Evolutionary conservation across 257 asterid species (phyloP), one percentile per base, ranked within the genome.

Genomic region (Solanum clarkiae): DNA sequence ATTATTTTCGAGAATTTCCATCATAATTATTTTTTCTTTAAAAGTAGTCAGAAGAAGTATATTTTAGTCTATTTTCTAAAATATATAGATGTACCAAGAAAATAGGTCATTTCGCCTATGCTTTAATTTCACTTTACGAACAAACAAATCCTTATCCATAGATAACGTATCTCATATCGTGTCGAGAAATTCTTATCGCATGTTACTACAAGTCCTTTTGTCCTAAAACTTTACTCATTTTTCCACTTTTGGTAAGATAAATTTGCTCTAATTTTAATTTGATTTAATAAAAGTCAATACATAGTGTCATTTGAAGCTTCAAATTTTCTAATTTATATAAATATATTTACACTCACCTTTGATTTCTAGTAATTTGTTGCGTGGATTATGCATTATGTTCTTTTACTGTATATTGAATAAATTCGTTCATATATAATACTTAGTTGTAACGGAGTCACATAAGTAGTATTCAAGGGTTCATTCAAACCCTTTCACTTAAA

Each of bases 61-160:
- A n/a, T 59, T 59, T 59, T 59, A 59, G 66, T 59, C 66, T n/a
- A 59, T 59, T 59, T 59, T 15, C 66, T 59, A 59, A 59, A 59
- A 17, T 56, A 56, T 20, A 56, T 56, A 56, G 7, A 56, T 56
- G 65, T 59, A 59, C 15, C 66, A 59, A 20, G 29, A 59, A 59
- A 59, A n/a, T 59, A 59, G 32, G 66, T 59, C 32, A 59, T 20
- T 8, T 59, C 1, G 42, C 42, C 42, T 36, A 36, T 4, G 42
- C 42, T 45, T 45, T 24, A 56, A 56, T n/a, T 59, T 59, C 66
- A 59, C 66, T 22, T 59, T 45, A 8, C 12, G 51, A 12, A 45
- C 12, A 45, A 45, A 45, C 12, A 45, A 45, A 45, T 0, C 51
- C 51, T 5, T 36, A 4, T 36, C 42, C 42, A 36, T 36, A 5